Percentiles rank a stretch among this genome's conserved stretches.
Conservation (phyloP, 75 land plant genomes). For the Cunninghamia lanceolata region DNA sequence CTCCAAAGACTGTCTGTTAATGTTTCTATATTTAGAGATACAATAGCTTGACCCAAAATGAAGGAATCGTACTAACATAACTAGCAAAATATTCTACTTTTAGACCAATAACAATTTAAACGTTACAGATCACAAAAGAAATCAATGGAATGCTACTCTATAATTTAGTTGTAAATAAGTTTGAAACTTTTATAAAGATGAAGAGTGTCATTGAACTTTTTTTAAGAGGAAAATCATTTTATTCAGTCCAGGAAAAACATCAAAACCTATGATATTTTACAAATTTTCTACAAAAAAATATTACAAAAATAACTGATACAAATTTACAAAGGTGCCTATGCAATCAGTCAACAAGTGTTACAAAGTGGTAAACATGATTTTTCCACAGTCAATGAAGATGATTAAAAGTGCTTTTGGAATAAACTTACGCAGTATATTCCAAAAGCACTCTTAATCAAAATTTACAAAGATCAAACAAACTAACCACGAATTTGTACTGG, state of each 20-base stretch:
- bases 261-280: neutral
- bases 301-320: neutral
- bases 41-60: neutral
- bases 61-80: neutral
- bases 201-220: neutral
- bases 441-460: too few relatives aligned
- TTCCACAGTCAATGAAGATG: too few relatives aligned
- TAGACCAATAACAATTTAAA: neutral
- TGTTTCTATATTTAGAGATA: neutral
- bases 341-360: too few relatives aligned
- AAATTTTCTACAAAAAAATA: neutral
- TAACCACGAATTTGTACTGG: neutral
- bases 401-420: too few relatives aligned
- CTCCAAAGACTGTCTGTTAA: too few relatives aligned
- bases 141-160: neutral
- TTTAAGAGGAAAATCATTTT: neutral
- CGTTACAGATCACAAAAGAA: neutral
- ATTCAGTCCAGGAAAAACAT: neutral
- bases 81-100: neutral
- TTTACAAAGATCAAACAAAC: neutral
- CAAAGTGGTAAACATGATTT: too few relatives aligned
- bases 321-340: too few relatives aligned
- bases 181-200: neutral
- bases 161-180: neutral
- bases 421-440: too few relatives aligned